A percentile compares a stretch with the other conserved stretches of the same genome.
Conservation (phyloP, 768 basidiomycete genomes). For the Neoboletus brunneissimus region DNA sequence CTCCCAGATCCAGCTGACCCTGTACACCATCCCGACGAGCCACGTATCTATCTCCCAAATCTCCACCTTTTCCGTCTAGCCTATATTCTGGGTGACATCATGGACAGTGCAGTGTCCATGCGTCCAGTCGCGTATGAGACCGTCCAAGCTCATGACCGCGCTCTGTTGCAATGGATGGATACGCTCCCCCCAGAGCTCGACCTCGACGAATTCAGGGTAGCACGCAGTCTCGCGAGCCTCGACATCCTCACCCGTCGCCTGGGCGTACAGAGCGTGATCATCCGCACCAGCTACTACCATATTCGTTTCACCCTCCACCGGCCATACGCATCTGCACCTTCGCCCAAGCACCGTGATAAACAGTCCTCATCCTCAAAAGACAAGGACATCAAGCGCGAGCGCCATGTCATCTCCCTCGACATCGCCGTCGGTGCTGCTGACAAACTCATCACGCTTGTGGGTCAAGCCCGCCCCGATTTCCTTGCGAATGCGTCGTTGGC, state of each 20-base stretch:
- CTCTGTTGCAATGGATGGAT: conserved; percentile 72
- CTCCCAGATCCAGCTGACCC: conserved; percentile 64
- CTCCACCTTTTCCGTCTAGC: conserved; percentile 75
- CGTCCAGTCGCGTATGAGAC: conserved; percentile 77
- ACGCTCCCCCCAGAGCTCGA: conserved; percentile 71
- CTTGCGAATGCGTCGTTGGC: conserved; percentile 64
- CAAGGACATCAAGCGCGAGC: conserved; percentile 34
- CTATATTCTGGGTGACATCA: conserved; percentile 77
- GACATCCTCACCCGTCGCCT: conserved; percentile 58
- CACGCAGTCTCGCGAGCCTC: conserved; percentile 65
- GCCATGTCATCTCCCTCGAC: conserved; percentile 59
- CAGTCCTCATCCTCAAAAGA: conserved; percentile 31
- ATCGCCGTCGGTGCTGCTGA: conserved; percentile 75
- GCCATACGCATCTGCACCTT: conserved; percentile 53
- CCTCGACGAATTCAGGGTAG: conserved; percentile 73
- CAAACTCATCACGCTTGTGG: conserved; percentile 74
- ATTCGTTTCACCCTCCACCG: conserved; percentile 84
- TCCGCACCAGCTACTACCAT: conserved; percentile 74
- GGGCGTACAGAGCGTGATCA: conserved; percentile 79
- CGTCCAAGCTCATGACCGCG: conserved; percentile 68
- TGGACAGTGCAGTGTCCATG: conserved; percentile 80
- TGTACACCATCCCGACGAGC: conserved; percentile 42
- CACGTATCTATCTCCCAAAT: conserved; percentile 72
- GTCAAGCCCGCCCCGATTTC: conserved; percentile 74
- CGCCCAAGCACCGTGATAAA: conserved; percentile 25